Evolutionary conservation across 2,329 filamentous ascomycete genomes (phyloP).

Genomic region (Epichloe gansuensis): DNA sequence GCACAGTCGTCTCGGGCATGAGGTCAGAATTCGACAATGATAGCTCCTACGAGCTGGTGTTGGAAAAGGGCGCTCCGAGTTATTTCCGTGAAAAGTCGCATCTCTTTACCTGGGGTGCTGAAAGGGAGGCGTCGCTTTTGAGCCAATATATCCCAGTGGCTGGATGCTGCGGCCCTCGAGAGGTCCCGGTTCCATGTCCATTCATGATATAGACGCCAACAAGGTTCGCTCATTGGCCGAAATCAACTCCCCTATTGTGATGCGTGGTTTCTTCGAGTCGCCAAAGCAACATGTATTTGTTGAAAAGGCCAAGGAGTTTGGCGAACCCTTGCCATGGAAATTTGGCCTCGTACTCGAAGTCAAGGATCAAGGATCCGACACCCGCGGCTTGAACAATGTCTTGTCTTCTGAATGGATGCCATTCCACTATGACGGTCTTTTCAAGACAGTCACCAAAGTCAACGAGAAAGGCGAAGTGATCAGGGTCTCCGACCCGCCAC

Average conservation of each 20-base stretch:
- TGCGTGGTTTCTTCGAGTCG: conserved; percentile 39
- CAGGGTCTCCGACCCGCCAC: conserved; percentile 30
- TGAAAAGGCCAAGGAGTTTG: conserved; percentile 33
- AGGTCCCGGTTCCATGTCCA: conserved; percentile 20
- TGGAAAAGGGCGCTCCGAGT: conserved; percentile 31
- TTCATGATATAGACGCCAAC: conserved; percentile 30
- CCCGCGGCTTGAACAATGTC: conserved; percentile 37
- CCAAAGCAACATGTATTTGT: conserved; percentile 32
- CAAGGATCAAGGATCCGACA: conserved; percentile 33
- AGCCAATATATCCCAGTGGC: conserved; percentile 36
- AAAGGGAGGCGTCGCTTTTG: conserved; percentile 25
- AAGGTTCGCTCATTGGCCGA: conserved; percentile 36
- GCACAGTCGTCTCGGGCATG: conserved; percentile 21
- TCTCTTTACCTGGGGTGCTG: conserved; percentile 28
- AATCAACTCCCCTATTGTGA: conserved; percentile 38
- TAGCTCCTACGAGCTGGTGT: conserved; percentile 30
- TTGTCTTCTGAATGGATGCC: conserved; percentile 41
- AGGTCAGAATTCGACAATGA: conserved; percentile 26
- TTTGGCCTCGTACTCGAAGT: conserved; percentile 40
- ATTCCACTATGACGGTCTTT: conserved; percentile 45
- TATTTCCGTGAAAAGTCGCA: conserved; percentile 37
- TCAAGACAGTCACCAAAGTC: conserved; percentile 34
- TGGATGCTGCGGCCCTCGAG: conserved; percentile 26
- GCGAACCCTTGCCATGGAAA: conserved; percentile 37
- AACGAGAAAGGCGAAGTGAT: conserved; percentile 28